Base-by-base conservation (phyloP, 352 stramenopile species). In the Pythium scleroteichum region DNA sequence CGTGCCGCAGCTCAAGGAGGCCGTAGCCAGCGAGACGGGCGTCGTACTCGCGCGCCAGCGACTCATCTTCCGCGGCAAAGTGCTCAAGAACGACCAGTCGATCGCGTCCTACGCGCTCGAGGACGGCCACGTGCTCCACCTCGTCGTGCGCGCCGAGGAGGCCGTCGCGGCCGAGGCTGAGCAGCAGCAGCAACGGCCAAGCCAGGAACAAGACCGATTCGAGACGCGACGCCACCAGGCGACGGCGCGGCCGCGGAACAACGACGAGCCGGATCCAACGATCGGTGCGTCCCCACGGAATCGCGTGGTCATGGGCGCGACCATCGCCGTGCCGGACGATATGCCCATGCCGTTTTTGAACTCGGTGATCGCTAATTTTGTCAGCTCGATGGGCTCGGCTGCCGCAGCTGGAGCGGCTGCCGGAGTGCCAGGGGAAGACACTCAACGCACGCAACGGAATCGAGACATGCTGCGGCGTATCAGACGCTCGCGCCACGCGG, bases 51-150 rank as follows among this genome's bases (percentile, higher is more conserved):
- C 80, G 26, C 82, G 86, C 3, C 86, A 95, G 69, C 66, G 86
- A 39, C 80, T 95, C 46, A 95, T 95, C 59, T 95, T 93, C 52
- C 81, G 85, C 23, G 86, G 86, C 26, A 85, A 88, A 59, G 86
- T 95, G 53, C 81, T 95, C 49, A 95, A 95, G 69, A 92, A 95
- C 50, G 82, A 94, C 62, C 77, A 92, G 67, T 68, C 60, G 45
- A 75, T 95, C 53, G 65, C 79, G 20, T 66, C 79, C 7, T 95
- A 95, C 53, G 62, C 86, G 14, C 53, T 95, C 13, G 84, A 95
- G 62, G 83, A 95, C 47, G 86, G 84, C 14, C 84, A 95, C 55
- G 87, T 87, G 38, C 64, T 95, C 38, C 86, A 95, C 44, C 55
- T 95, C 4, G 86, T 95, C 9, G 80, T 79, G 23, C 79, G 86